Percentiles rank a stretch among this genome's conserved stretches.
phyloP scores from a whole-genome alignment of 2,329 filamentous ascomycete genomes.

The Penicillium sp. region DNA sequence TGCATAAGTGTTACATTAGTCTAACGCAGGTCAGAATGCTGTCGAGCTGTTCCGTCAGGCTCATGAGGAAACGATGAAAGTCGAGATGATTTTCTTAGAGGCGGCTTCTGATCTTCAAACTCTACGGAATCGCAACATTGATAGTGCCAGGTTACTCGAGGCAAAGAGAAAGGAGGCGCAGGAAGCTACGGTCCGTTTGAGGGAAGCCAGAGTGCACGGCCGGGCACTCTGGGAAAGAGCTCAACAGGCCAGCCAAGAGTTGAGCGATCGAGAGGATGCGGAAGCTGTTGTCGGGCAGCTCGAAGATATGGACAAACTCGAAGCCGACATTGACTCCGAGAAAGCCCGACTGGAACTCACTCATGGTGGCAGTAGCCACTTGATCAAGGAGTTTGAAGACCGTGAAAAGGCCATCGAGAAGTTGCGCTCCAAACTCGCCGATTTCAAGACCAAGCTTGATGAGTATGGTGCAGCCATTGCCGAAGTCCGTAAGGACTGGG shows the following conservation, averaged over 20 bases:
- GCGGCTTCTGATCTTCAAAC: slow-evolving; percentile 73
- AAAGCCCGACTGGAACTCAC: slow-evolving; percentile 74
- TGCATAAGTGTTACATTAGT: background rate
- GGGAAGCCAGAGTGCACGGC: slow-evolving; percentile 26
- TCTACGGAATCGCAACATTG: slow-evolving; percentile 62
- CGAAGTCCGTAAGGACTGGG: slow-evolving; percentile 69
- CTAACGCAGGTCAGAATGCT: slow-evolving; percentile 44
- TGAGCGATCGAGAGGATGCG: slow-evolving; percentile 25
- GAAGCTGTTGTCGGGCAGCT: slow-evolving; percentile 44
- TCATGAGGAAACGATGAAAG: slow-evolving; percentile 64
- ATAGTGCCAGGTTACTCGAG: slow-evolving; percentile 52
- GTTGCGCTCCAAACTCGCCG: slow-evolving; percentile 57
- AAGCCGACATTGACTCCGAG: slow-evolving; percentile 70
- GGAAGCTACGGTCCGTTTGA: slow-evolving; percentile 35
- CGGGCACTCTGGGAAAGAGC: slow-evolving; percentile 19
- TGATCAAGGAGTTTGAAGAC: slow-evolving; percentile 72
- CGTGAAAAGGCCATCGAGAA: slow-evolving; percentile 67
- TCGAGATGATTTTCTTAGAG: slow-evolving; percentile 69
- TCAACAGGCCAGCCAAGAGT: slow-evolving; percentile 11
- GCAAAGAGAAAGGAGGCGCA: slow-evolving; percentile 42
- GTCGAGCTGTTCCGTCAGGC: slow-evolving; percentile 61
- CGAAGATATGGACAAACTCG: slow-evolving; percentile 61
- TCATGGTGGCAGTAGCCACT: slow-evolving; percentile 69
- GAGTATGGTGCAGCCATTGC: slow-evolving; percentile 57
- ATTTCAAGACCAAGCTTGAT: slow-evolving; percentile 54